Evolutionary conservation across 202 grass and related monocot genomes (phyloP), one percentile per base, ranked within the genome.

Genomic region (Panicum virgatum): DNA sequence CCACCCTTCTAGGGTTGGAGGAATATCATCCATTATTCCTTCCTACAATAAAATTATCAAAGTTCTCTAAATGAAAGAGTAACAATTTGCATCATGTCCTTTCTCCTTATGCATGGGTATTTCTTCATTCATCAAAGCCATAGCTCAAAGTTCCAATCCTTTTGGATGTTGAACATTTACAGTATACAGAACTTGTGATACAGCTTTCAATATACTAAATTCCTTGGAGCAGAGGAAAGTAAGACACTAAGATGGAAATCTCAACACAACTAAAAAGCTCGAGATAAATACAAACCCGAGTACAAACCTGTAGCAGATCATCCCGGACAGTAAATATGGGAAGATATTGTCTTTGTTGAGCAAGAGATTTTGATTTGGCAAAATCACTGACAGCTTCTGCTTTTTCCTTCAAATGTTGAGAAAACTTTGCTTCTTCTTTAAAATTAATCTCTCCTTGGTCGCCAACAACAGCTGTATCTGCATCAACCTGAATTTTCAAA

Each of bases 371-470:
- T 76, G 87, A 93, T 86, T 76, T 96, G 43, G 96, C 96, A 88
- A 98, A 98, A 32, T 98, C 96, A 87, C 96, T 96, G n/a, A 98
- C 96, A 70, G 90, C 96, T 76, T 98, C 92, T 85, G 63, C 82
- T 77, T 98, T 98, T 69, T 88, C 91, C 52, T 95, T 93, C 87
- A 98, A 69, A 78, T 98, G 96, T 61, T 91, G 91, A 65, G 90
- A 92, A 89, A 98, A 98, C 64, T 98, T 98, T 13, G 92, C 96
- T 53, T 98, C 96, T 52, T 93, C 89, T 82, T 96, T 98, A 73
- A 96, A 98, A 93, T 98, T 88, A 62, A 98, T 90, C 80, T 98
- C 96, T 57, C 96, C 96, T 78, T 98, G 82, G 78, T 98, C 96
- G 64, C 96, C 92, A 58, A 98, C 96, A 73, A 86, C 82, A 73